Percentiles rank a stretch among this genome's conserved stretches.
phyloP scores from a whole-genome alignment of 805 yeast genomes.

The Candida bentonensis region DNA sequence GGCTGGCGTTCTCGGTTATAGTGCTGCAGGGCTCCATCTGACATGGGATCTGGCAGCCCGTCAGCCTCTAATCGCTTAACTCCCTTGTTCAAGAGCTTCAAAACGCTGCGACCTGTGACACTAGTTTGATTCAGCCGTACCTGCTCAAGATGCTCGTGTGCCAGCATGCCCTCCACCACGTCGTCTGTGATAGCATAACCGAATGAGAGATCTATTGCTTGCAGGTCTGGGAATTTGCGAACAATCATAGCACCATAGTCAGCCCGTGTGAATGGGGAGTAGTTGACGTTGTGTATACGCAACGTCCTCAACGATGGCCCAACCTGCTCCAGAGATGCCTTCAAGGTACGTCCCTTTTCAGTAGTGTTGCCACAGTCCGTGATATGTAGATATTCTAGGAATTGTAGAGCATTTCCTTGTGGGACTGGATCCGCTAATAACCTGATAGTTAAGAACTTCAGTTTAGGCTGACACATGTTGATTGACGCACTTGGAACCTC shows the following conservation, averaged over 20 bases:
- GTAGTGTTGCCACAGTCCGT: background rate
- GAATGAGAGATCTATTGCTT: background rate
- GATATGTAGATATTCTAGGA: background rate
- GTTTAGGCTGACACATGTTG: too few relatives aligned
- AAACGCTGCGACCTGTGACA: background rate
- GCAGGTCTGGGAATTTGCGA: background rate
- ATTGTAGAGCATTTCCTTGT: background rate
- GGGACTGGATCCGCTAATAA: too few relatives aligned
- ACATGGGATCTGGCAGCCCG: background rate
- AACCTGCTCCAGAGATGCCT: too few relatives aligned
- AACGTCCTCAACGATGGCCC: background rate
- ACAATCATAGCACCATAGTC: background rate
- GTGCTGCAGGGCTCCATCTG: background rate
- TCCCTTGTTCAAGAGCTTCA: background rate
- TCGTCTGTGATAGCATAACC: background rate
- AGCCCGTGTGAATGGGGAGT: background rate
- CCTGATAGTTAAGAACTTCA: too few relatives aligned
- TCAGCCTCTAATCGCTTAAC: background rate
- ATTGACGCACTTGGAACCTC: too few relatives aligned
- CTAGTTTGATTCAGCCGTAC: background rate
- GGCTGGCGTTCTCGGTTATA: background rate
- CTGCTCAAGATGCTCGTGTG: background rate
- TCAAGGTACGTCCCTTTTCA: too few relatives aligned
- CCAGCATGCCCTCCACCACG: background rate
- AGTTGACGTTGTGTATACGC: background rate